Conservation (phyloP, 2,329 filamentous ascomycete genomes). For the Sarocladium kiliense region DNA sequence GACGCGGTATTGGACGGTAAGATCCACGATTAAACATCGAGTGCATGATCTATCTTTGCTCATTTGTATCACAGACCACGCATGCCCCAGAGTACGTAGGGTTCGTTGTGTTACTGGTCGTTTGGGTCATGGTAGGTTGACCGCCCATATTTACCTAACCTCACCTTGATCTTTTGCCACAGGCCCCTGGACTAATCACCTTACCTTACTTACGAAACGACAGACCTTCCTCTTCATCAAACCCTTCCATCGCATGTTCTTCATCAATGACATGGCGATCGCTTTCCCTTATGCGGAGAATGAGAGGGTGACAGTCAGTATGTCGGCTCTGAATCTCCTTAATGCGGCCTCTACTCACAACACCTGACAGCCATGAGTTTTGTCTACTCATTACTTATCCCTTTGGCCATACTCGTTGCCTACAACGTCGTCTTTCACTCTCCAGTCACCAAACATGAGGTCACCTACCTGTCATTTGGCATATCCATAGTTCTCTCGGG, state of each 20-base stretch:
- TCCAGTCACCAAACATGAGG: slow-evolving; percentile 73
- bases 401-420: slow-evolving; percentile 59
- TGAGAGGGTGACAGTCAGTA: slow-evolving; percentile 77
- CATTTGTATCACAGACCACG: slow-evolving; percentile 51
- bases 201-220: no score
- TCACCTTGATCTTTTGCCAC: background rate
- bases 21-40: background rate
- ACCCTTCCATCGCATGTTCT: slow-evolving; percentile 95
- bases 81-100: slow-evolving; percentile 88
- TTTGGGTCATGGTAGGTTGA: slow-evolving; percentile 55
- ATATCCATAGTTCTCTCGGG: slow-evolving; percentile 72
- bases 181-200: no score
- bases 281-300: slow-evolving; percentile 80
- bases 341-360: background rate
- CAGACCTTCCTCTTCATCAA: slow-evolving; percentile 42
- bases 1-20: slow-evolving; percentile 43
- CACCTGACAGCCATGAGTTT: slow-evolving; percentile 59
- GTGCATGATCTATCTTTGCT: background rate
- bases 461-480: slow-evolving; percentile 74
- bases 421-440: slow-evolving; percentile 61
- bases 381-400: slow-evolving; percentile 70
- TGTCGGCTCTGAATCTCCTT: slow-evolving; percentile 22
- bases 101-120: slow-evolving; percentile 62
- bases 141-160: slow-evolving; percentile 13
- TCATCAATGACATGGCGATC: slow-evolving; percentile 76